phyloP scores from a whole-genome alignment of 495 filamentous ascomycete species.

The Tuber umbilicatum region DNA sequence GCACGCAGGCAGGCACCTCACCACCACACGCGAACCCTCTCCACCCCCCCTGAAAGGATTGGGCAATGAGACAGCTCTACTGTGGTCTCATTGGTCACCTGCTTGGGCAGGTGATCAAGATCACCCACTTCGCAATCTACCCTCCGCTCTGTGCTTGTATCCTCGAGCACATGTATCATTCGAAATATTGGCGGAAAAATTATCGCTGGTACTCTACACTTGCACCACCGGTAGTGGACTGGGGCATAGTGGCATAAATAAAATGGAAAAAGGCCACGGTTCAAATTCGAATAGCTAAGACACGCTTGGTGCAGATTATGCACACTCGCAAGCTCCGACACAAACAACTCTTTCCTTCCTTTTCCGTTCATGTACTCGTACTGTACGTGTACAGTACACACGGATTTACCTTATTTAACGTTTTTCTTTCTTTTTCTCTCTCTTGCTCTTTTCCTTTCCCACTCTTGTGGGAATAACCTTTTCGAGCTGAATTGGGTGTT shows the following conservation, averaged over 20 bases:
- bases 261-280: background rate
- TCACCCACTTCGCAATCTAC: constrained; percentile 2
- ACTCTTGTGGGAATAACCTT: background rate
- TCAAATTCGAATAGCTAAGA: constrained; percentile 2
- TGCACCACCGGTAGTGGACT: background rate
- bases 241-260: background rate
- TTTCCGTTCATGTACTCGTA: constrained; percentile 12
- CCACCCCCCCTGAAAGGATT: background rate
- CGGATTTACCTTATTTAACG: constrained; percentile 20
- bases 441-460: constrained; percentile 4
- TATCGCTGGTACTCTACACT: background rate
- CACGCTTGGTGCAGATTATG: background rate
- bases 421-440: constrained; percentile 12
- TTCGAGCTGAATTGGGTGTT: background rate
- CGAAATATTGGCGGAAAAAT: background rate
- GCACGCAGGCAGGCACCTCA: background rate
- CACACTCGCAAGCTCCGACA: background rate
- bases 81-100: constrained; percentile 1
- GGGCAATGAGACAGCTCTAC: background rate
- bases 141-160: background rate
- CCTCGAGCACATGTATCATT: background rate
- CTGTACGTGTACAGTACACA: constrained; percentile 7
- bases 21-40: background rate
- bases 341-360: background rate
- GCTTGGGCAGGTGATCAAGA: constrained; percentile 4